These are phyloP conservation scores for Podospora pseudocomata DNA, from an alignment of 495 filamentous ascomycete species.

Conservation along the genomic window DNA sequence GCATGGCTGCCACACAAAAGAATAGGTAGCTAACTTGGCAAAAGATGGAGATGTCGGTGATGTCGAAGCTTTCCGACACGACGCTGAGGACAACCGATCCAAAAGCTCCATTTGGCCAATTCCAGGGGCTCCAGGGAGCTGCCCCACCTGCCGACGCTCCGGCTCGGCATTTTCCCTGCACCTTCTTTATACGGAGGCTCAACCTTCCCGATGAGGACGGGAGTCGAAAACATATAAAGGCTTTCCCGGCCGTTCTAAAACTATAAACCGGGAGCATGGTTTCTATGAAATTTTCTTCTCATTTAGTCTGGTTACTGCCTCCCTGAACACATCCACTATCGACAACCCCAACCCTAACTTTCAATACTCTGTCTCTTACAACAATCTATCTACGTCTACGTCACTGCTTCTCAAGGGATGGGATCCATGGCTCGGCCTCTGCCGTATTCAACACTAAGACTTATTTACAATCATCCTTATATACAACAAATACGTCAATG, in stretches of 20 bases:
- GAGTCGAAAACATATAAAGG: too few species aligned
- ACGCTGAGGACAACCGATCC: constrained; percentile 26
- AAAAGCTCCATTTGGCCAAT: constrained; percentile 21
- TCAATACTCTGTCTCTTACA: not conserved
- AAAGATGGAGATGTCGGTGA: not conserved
- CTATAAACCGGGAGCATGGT: not conserved
- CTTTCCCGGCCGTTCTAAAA: too few species aligned
- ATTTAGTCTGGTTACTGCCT: not conserved
- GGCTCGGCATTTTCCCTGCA: constrained; percentile 20
- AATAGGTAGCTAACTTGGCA: not conserved
- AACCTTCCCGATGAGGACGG: not conserved
- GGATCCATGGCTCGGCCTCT: not conserved
- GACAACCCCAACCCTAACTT: not conserved
- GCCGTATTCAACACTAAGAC: not conserved
- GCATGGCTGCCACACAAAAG: constrained; percentile 22
- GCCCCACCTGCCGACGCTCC: constrained; percentile 29
- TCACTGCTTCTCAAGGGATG: not conserved
- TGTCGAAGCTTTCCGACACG: constrained; percentile 7
- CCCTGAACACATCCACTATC: not conserved
- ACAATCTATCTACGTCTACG: not conserved
- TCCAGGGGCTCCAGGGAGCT: constrained; percentile 16
- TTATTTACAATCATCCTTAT: not conserved
- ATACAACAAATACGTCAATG: not conserved
- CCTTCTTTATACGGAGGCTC: not conserved
- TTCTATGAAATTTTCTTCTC: not conserved